Evolutionary conservation across 2,329 filamentous ascomycete genomes (phyloP).

Genomic region (Fusarium sp.): DNA sequence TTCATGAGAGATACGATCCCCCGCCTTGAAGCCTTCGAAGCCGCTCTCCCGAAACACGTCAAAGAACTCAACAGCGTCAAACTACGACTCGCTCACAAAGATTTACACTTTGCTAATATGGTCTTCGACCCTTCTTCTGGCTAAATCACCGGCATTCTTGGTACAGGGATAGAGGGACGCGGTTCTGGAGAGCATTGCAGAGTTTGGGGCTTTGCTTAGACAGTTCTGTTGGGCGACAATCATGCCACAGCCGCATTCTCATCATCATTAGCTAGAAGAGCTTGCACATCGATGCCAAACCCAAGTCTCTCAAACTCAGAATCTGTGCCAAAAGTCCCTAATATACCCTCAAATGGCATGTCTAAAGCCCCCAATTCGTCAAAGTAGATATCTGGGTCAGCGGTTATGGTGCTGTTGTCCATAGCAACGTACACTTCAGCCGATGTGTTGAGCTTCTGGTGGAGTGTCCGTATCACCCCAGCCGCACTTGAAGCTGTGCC

Average conservation of each 20-base stretch:
- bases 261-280: rapidly evolving
- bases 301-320: background rate
- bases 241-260: rapidly evolving
- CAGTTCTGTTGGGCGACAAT: rapidly evolving
- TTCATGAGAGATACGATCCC: background rate
- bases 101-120: background rate
- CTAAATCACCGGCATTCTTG: rapidly evolving
- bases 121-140: rapidly evolving
- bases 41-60: background rate
- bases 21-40: background rate
- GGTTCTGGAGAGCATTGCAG: rapidly evolving
- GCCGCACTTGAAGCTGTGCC: background rate
- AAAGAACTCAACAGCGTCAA: background rate
- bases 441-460: rapidly evolving
- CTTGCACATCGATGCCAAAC: background rate
- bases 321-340: rapidly evolving
- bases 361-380: rapidly evolving
- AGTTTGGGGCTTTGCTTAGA: background rate
- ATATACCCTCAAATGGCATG: background rate
- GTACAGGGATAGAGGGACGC: background rate
- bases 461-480: background rate
- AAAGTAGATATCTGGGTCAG: rapidly evolving
- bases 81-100: background rate
- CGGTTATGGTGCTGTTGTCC: rapidly evolving
- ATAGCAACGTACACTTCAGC: rapidly evolving